Conservation (phyloP, 345 rosid genomes). For the Durio zibethinus region DNA sequence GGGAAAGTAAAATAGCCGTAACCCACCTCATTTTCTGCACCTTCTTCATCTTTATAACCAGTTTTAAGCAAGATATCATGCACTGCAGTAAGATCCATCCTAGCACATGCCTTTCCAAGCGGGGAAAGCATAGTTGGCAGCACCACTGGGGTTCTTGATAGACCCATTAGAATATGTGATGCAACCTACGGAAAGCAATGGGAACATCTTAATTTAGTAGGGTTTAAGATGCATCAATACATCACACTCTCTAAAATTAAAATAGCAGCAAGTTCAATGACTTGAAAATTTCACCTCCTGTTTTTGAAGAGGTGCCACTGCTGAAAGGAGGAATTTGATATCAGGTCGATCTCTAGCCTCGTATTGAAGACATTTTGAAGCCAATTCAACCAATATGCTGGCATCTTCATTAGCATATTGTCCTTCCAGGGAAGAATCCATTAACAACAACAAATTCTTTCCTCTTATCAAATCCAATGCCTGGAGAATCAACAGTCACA, state of each 20-base stretch:
- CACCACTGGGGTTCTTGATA: constrained; percentile 45
- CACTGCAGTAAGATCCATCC: constrained; percentile 71
- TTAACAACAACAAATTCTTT: constrained; percentile 47
- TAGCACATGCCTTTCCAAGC: constrained; percentile 65
- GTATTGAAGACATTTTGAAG: constrained; percentile 70
- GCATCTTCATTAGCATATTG: constrained; percentile 69
- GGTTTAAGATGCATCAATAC: neutral
- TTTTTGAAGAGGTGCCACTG: constrained; percentile 61
- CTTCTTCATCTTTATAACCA: constrained; percentile 48
- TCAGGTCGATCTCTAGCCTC: constrained; percentile 74
- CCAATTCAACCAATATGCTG: constrained; percentile 49
- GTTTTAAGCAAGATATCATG: constrained; percentile 41
- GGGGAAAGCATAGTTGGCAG: constrained; percentile 61
- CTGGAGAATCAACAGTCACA: constrained; percentile 30
- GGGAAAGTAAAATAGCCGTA: neutral
- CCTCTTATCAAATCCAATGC: constrained; percentile 70
- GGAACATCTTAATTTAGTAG: constrained; percentile 6
- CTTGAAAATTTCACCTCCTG: constrained; percentile 42
- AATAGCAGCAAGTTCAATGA: constrained; percentile 4
- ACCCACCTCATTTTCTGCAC: constrained; percentile 60
- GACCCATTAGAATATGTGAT: constrained; percentile 60
- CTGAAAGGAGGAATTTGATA: constrained; percentile 49
- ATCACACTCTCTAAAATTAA: neutral
- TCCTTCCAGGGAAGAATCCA: constrained; percentile 76
- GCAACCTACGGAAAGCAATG: constrained; percentile 42